Percentiles rank a stretch among this genome's conserved stretches.
Evolutionary conservation across 192 early-diverging fungal species (phyloP).

Genomic region (Umbelopsis ramanniana): DNA sequence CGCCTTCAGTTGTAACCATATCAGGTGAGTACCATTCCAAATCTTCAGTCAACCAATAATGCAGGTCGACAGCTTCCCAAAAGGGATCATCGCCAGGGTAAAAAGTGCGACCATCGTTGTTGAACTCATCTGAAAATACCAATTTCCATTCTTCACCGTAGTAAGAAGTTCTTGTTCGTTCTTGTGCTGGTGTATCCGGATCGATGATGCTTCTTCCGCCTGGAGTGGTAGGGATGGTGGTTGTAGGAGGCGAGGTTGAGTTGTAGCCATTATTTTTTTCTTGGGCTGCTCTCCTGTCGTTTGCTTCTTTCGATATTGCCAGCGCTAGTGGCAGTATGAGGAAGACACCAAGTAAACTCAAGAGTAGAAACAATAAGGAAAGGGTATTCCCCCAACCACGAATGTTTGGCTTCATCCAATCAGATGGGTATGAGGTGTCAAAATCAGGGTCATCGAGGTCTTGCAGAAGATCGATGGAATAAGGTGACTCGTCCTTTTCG

Average conservation of each 20-base stretch:
- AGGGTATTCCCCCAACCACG: slow-evolving; percentile 15
- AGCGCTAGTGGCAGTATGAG: not conserved
- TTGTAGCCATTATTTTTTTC: slow-evolving; percentile 14
- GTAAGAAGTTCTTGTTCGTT: not conserved
- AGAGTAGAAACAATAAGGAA: not conserved
- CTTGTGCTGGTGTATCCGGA: slow-evolving; percentile 2
- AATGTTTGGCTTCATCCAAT: slow-evolving; percentile 17
- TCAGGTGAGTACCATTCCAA: slow-evolving; percentile 60
- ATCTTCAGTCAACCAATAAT: slow-evolving; percentile 57
- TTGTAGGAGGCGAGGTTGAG: slow-evolving; percentile 5
- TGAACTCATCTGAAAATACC: slow-evolving; percentile 65
- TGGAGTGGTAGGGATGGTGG: slow-evolving; percentile 1
- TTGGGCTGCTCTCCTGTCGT: not conserved
- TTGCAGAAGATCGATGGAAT: not conserved
- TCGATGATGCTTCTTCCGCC: slow-evolving; percentile 16
- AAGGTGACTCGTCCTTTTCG: slow-evolving; percentile 5
- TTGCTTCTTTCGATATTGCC: slow-evolving; percentile 14
- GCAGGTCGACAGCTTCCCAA: slow-evolving; percentile 57
- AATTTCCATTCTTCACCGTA: slow-evolving; percentile 53
- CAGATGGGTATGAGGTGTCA: slow-evolving; percentile 4
- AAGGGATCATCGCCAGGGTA: slow-evolving; percentile 53
- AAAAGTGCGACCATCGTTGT: slow-evolving; percentile 57
- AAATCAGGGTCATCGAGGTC: slow-evolving; percentile 8
- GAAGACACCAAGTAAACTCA: slow-evolving; percentile 7
- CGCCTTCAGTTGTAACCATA: slow-evolving; percentile 50